These are phyloP conservation scores for Scalesia atractyloides DNA, from an alignment of 129 eudicot genomes.

Conservation along the genomic window DNA sequence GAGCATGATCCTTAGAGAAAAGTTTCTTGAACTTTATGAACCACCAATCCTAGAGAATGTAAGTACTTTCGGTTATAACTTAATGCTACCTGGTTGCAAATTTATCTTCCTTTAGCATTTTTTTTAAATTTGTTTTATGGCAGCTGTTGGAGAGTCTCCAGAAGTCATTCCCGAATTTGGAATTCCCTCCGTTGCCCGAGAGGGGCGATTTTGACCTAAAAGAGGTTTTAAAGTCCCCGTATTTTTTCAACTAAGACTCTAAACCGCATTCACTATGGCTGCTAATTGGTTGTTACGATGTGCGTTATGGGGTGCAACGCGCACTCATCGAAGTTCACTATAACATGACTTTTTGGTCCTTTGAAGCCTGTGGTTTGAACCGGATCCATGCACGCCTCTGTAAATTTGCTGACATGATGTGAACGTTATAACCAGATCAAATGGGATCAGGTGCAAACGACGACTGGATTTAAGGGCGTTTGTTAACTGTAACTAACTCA, in stretches of 20 bases:
- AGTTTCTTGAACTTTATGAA: constrained; percentile 91
- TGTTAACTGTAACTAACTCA: constrained; percentile 16
- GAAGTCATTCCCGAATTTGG: constrained; percentile 58
- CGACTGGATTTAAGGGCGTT: background rate
- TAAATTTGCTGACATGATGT: constrained; percentile 32
- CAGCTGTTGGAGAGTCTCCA: constrained; percentile 83
- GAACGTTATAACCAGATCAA: background rate
- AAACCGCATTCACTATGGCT: constrained; percentile 26
- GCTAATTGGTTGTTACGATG: constrained; percentile 16
- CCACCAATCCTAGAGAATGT: constrained; percentile 87
- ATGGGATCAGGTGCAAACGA: background rate
- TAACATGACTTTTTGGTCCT: background rate
- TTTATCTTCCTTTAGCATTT: background rate
- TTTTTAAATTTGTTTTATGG: background rate
- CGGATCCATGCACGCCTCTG: constrained; percentile 11
- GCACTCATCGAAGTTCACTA: constrained; percentile 1
- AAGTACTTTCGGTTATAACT: constrained; percentile 25
- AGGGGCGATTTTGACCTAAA: constrained; percentile 91
- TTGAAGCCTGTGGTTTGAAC: constrained; percentile 5
- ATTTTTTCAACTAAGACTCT: constrained; percentile 75
- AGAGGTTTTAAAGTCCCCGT: constrained; percentile 81
- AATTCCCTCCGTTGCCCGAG: constrained; percentile 89
- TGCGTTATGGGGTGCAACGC: background rate
- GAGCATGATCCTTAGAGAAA: constrained; percentile 82
- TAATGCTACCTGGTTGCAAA: background rate